Base-by-base conservation (phyloP, 2,329 filamentous ascomycete genomes). In the Aspergillus intermedius region DNA sequence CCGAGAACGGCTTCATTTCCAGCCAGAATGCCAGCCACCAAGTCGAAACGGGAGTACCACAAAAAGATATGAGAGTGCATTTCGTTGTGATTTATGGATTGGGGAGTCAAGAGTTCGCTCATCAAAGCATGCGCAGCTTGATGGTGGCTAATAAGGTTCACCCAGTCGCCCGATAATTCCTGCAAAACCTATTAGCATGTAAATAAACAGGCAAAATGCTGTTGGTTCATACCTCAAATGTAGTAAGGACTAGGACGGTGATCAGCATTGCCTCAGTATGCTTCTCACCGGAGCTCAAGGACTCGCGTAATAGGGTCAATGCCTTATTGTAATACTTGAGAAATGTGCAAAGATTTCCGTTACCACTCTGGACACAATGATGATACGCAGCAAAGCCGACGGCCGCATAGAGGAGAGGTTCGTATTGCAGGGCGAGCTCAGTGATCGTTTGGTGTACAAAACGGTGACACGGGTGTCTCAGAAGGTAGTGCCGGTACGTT, bases 151-250 rank as follows among this genome's bases (percentile, higher is more conserved):
- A 93, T 85, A 13, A 97, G 76, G 60, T 94, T 96, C 46, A 94
- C 82, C 90, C 90, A 97, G 64, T 98, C 93, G 10, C 93, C 93
- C 42, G 97, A 77, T 60, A 90, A 94, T 70, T 97, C 93, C 89
- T 95, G 60, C 41, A 30, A 45, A 22, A 41, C 44, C 25, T 32
- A 46, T 63, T 19, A 61, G 51, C 50, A 46, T 30, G 17, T 17
- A 44, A 9, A 32, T 21, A 45, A 55, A 49, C 37, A 34, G 17
- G 22, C 8, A 19, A 43, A 25, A 9, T 25, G 15, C 9, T 34
- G 8, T 21, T 13, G 25, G n/a, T 30, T 54, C 74, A 62, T 76
- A 94, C 90, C 80, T 98, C 93, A 48, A 96, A 93, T 3, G 88
- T 94, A 48, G 91, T 90, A 44, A 97, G 79, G 61, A 97, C 91